phyloP scores from a whole-genome alignment of 257 asterid species.

The Eustoma russellianum region DNA sequence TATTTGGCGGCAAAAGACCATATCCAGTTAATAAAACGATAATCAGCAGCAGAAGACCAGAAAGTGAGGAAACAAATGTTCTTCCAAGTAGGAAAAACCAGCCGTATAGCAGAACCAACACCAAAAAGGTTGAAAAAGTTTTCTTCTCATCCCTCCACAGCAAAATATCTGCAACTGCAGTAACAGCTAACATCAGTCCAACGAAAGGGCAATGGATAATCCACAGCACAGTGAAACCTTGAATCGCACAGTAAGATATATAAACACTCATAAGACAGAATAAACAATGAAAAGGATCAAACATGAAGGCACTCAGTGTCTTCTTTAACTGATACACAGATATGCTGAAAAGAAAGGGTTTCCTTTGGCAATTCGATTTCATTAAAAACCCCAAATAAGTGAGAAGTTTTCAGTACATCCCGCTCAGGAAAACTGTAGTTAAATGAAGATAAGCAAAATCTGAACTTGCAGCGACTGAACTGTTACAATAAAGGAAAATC shows the following conservation, averaged over 20 bases:
- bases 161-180: conserved; percentile 85
- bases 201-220: conserved; percentile 1
- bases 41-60: conserved; percentile 61
- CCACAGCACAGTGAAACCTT: neutral
- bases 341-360: too few relatives aligned
- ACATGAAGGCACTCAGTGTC: neutral
- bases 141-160: conserved; percentile 94
- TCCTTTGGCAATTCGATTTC: too few relatives aligned
- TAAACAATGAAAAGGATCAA: neutral
- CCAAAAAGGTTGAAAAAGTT: conserved; percentile 52
- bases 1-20: conserved; percentile 41
- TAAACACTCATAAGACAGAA: neutral
- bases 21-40: conserved; percentile 44
- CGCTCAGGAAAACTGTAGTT: too few relatives aligned
- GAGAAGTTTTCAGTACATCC: too few relatives aligned
- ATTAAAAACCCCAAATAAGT: too few relatives aligned
- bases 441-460: too few relatives aligned
- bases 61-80: conserved; percentile 65
- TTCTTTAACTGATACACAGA: too few relatives aligned
- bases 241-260: neutral
- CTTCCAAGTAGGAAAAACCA: conserved; percentile 81
- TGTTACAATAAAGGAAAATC: too few relatives aligned
- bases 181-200: conserved; percentile 16
- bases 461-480: too few relatives aligned
- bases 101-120: conserved; percentile 48